A percentile compares a stretch with the other conserved stretches of the same genome.
These are phyloP conservation scores for Metarhizium brunneum DNA, from an alignment of 2,329 filamentous ascomycete species.

Conservation along the genomic window DNA sequence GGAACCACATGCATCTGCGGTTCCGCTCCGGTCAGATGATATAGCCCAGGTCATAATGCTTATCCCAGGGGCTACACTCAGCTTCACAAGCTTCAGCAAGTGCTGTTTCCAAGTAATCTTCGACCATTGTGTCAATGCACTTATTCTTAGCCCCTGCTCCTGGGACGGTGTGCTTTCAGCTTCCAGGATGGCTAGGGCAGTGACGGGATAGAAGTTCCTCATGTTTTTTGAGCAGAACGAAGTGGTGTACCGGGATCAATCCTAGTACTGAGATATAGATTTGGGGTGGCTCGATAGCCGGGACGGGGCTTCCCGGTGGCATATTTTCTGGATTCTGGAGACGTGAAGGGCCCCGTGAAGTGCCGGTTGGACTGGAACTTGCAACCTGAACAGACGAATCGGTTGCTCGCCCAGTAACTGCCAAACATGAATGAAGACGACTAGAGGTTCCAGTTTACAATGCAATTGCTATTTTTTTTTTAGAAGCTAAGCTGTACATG, in stretches of 20 bases:
- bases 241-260: slow-evolving; percentile 33
- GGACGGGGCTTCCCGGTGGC: neutral
- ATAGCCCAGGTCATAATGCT: neutral
- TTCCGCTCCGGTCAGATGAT: neutral
- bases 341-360: slow-evolving; percentile 17
- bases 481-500: too few relatives aligned
- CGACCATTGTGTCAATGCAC: slow-evolving; percentile 13
- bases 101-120: slow-evolving; percentile 21
- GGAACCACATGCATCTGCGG: too few relatives aligned
- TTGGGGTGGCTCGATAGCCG: slow-evolving; percentile 16
- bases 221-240: slow-evolving; percentile 19
- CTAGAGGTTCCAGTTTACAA: too few relatives aligned
- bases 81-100: slow-evolving; percentile 11
- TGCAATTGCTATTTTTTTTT: too few relatives aligned
- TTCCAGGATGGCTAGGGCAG: slow-evolving; percentile 15
- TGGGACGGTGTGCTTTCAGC: slow-evolving; percentile 14
- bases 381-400: too few relatives aligned
- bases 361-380: slow-evolving; percentile 20
- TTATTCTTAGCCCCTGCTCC: slow-evolving; percentile 7
- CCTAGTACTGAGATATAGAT: slow-evolving; percentile 25
- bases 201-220: slow-evolving; percentile 16
- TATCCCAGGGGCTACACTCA: slow-evolving; percentile 12
- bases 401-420: slow-evolving; percentile 16
- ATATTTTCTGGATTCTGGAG: slow-evolving; percentile 8
- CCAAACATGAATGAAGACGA: slow-evolving; percentile 16